Conservation (phyloP, 1,284 basidiomycete genomes). For the Rhizopogon hawkerae region DNA sequence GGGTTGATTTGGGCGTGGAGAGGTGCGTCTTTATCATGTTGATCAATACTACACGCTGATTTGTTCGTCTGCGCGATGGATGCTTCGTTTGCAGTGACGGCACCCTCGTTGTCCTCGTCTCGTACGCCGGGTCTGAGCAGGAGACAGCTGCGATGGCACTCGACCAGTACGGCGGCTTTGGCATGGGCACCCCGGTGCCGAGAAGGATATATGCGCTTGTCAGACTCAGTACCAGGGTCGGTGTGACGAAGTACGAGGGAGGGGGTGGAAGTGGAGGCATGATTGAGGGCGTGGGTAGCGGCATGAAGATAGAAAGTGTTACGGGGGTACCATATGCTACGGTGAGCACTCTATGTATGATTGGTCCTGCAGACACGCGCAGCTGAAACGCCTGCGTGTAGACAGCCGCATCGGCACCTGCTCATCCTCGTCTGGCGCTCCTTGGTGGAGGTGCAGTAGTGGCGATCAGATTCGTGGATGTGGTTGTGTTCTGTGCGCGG, state of each 20-base stretch:
- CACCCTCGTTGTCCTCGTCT: conserved; percentile 53
- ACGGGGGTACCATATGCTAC: conserved; percentile 66
- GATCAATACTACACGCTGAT: conserved; percentile 1
- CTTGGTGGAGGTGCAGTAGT: conserved; percentile 48
- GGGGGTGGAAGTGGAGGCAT: conserved; percentile 17
- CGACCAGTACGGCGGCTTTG: conserved; percentile 24
- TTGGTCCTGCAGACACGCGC: neutral
- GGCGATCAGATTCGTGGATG: conserved; percentile 67
- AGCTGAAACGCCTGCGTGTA: conserved; percentile 18
- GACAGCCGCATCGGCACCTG: conserved; percentile 60
- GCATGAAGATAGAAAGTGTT: conserved; percentile 39
- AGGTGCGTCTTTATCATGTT: conserved; percentile 34
- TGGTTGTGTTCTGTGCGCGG: conserved; percentile 62
- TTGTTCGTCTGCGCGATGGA: conserved; percentile 1
- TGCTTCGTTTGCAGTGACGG: conserved; percentile 31
- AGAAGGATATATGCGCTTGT: conserved; percentile 60
- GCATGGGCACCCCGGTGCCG: conserved; percentile 30
- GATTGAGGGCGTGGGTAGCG: conserved; percentile 11
- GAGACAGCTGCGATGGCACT: conserved; percentile 32
- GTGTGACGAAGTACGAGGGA: conserved; percentile 18
- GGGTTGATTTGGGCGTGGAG: conserved; percentile 59
- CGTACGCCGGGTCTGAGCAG: conserved; percentile 54
- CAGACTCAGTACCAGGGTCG: conserved; percentile 25
- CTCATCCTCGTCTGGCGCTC: conserved; percentile 59
- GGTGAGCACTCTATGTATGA: conserved; percentile 35